These are phyloP conservation scores for Suillus ampliporus DNA, from an alignment of 768 basidiomycete species.

Conservation along the genomic window DNA sequence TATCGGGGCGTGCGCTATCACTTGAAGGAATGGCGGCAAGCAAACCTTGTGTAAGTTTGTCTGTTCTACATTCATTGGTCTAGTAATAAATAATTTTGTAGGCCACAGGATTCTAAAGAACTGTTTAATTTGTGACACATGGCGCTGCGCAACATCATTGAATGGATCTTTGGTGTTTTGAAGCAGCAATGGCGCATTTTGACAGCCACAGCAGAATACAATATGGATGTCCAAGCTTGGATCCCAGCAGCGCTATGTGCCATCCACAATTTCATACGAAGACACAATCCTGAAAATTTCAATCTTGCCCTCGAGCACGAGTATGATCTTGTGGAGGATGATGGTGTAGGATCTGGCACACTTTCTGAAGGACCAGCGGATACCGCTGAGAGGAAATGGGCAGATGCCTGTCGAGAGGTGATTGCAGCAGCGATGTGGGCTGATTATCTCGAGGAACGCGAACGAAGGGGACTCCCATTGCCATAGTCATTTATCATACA, in stretches of 20 bases:
- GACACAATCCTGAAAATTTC: too few species aligned
- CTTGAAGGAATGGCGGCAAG: constrained; percentile 38
- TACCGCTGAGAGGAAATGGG: too few species aligned
- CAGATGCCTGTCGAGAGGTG: too few species aligned
- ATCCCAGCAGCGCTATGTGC: constrained; percentile 25
- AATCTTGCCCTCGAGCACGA: background rate
- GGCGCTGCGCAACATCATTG: constrained; percentile 43
- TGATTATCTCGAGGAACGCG: too few species aligned
- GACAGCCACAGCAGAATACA: constrained; percentile 11
- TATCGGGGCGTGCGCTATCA: constrained; percentile 46
- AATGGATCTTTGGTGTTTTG: constrained; percentile 45
- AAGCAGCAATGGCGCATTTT: constrained; percentile 34
- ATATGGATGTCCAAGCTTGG: constrained; percentile 25
- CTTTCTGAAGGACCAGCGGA: too few species aligned
- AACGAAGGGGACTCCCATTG: too few species aligned
- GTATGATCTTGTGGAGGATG: background rate
- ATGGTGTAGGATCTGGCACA: background rate
- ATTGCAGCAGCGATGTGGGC: too few species aligned
- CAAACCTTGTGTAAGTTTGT: background rate
- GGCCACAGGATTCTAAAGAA: constrained; percentile 5
- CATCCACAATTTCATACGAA: constrained; percentile 20
- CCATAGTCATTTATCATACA: too few species aligned
- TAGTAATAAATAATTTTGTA: background rate
- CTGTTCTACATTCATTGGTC: too few species aligned
- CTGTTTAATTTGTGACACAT: constrained; percentile 5